Conservation (phyloP, 2,329 filamentous ascomycete genomes). For the Cladosporium sp. region DNA sequence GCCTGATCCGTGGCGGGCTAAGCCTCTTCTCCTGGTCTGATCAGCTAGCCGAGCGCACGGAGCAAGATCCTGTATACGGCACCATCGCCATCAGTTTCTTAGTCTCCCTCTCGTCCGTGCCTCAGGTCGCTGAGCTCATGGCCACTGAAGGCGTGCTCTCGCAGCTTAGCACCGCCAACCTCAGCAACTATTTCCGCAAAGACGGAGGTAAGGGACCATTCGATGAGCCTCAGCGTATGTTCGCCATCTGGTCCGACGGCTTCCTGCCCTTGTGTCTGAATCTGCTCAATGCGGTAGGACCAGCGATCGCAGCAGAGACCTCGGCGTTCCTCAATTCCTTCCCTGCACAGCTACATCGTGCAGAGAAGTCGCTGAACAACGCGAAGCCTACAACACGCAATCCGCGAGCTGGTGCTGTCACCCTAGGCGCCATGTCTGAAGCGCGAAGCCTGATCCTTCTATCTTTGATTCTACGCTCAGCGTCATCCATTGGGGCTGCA, state of each 20-base stretch:
- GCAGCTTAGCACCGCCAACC: constrained; percentile 72
- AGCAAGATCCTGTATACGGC: constrained; percentile 84
- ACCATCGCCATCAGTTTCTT: constrained; percentile 88
- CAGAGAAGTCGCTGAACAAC: constrained; percentile 67
- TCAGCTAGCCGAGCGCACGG: constrained; percentile 64
- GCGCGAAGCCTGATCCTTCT: constrained; percentile 75
- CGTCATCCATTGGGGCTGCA: constrained; percentile 61
- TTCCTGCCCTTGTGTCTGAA: constrained; percentile 86
- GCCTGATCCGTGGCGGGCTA: constrained; percentile 73
- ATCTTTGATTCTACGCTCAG: constrained; percentile 64
- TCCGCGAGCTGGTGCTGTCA: constrained; percentile 58
- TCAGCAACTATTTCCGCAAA: constrained; percentile 71
- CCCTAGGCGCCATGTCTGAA: constrained; percentile 69
- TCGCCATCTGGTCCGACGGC: constrained; percentile 84
- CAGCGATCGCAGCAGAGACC: constrained; percentile 78
- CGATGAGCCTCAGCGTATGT: constrained; percentile 70
- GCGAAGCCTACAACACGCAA: constrained; percentile 39
- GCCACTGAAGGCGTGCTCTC: constrained; percentile 80
- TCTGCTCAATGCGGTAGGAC: constrained; percentile 74
- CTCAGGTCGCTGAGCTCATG: constrained; percentile 79
- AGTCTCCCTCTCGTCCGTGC: constrained; percentile 78
- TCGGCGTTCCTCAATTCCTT: constrained; percentile 87
- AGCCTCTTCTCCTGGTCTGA: constrained; percentile 94
- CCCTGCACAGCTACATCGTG: constrained; percentile 69
- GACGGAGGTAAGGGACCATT: constrained; percentile 71